phyloP scores from a whole-genome alignment of 139 green algal species.

The Coelastrella sp. region DNA sequence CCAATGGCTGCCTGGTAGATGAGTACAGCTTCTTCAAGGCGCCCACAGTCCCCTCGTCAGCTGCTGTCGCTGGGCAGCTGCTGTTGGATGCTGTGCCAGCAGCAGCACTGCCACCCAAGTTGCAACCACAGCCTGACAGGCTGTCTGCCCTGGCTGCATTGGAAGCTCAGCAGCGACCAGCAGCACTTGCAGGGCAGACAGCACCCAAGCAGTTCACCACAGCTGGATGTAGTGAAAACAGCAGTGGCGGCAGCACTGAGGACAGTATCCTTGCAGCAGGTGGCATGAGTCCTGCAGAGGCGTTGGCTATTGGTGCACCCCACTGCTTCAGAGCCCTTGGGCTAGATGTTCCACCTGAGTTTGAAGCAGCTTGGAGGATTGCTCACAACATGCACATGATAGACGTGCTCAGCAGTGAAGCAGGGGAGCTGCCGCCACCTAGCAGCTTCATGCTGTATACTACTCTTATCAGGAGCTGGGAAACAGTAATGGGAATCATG shows the following conservation, averaged over 20 bases:
- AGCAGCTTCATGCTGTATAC: conserved; percentile 40
- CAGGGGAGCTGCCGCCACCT: neutral
- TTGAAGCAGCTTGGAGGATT: conserved; percentile 19
- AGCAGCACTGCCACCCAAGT: neutral
- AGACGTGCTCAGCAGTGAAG: neutral
- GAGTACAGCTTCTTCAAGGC: neutral
- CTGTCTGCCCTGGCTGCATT: neutral
- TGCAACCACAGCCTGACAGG: neutral
- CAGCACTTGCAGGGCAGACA: conserved; percentile 12
- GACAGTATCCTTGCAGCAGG: too few relatives aligned
- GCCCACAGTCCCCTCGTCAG: neutral
- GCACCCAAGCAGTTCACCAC: neutral
- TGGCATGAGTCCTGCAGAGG: conserved; percentile 20
- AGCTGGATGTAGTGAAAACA: too few relatives aligned
- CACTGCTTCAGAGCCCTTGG: conserved; percentile 3
- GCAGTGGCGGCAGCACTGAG: too few relatives aligned
- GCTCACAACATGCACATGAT: conserved; percentile 30
- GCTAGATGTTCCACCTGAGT: neutral
- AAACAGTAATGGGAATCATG: too few relatives aligned
- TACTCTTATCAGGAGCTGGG: neutral
- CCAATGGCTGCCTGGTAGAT: neutral
- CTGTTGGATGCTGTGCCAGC: conserved; percentile 17
- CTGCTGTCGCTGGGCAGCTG: neutral
- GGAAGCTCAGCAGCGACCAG: neutral
- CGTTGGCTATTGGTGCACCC: neutral